phyloP scores from a whole-genome alignment of 257 asterid species.

The Solanum stenotomum region DNA sequence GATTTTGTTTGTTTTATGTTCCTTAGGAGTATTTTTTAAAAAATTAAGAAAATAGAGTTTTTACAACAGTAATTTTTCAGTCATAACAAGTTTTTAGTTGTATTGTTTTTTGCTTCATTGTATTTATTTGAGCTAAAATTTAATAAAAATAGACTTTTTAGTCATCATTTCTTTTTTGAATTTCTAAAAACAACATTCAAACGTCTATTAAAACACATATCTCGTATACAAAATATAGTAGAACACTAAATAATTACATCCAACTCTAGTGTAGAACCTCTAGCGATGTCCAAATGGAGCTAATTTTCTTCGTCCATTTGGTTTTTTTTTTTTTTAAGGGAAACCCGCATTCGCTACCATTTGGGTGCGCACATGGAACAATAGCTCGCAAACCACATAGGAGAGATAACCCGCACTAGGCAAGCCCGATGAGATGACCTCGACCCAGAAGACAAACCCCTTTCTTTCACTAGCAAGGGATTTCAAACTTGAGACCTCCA shows the following conservation, averaged over 20 bases:
- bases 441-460: too few relatives aligned
- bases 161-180: neutral
- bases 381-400: too few relatives aligned
- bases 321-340: too few relatives aligned
- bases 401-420: too few relatives aligned
- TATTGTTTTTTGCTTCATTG: neutral
- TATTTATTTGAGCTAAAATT: neutral
- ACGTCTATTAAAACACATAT: too few relatives aligned
- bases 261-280: neutral
- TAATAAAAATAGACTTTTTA: neutral
- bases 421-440: fast-evolving
- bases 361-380: too few relatives aligned
- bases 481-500: too few relatives aligned
- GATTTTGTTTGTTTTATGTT: neutral
- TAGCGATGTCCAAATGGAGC: neutral
- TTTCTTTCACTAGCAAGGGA: fast-evolving
- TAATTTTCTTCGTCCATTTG: too few relatives aligned
- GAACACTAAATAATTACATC: neutral
- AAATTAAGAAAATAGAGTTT: neutral
- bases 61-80: neutral
- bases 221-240: neutral
- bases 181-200: neutral
- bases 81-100: neutral
- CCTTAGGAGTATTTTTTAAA: neutral
- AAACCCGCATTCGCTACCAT: fast-evolving